Evolutionary conservation across 768 basidiomycete genomes (phyloP).

Genomic region (Leccinellum albellum): DNA sequence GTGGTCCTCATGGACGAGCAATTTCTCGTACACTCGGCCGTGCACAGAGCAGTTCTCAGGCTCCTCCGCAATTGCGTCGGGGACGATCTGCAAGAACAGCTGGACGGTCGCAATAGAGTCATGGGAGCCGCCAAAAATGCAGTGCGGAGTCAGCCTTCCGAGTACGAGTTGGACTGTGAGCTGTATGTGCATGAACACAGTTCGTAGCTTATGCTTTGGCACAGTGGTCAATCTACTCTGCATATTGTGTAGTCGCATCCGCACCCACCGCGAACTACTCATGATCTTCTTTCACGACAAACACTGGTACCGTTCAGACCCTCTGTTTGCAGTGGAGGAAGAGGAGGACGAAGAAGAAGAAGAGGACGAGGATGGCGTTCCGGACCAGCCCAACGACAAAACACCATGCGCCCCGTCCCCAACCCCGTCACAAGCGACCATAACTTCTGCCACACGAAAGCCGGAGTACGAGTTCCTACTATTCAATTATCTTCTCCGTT

Average conservation of each 20-base stretch:
- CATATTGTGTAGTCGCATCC: conserved; percentile 87
- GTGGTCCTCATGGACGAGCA: conserved; percentile 89
- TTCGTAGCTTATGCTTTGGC: conserved; percentile 8
- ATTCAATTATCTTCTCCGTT: conserved; percentile 93
- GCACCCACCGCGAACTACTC: conserved; percentile 82
- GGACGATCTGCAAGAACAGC: conserved; percentile 85
- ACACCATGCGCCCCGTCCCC: conserved; percentile 47
- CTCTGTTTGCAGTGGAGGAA: conserved; percentile 72
- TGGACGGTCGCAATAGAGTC: conserved; percentile 69
- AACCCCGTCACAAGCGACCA: conserved; percentile 55
- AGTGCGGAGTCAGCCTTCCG: conserved; percentile 68
- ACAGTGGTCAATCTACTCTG: conserved; percentile 89
- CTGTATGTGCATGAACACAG: conserved; percentile 6
- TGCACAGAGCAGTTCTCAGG: conserved; percentile 83
- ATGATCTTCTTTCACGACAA: conserved; percentile 98
- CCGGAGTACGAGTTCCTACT: conserved; percentile 93
- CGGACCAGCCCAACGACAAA: conserved; percentile 5
- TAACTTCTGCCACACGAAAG: conserved; percentile 56
- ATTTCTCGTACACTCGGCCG: conserved; percentile 87
- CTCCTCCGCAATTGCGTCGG: conserved; percentile 85
- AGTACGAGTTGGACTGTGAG: conserved; percentile 86
- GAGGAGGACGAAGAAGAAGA: conserved; percentile 57
- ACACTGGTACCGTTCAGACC: conserved; percentile 77
- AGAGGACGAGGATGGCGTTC: conserved; percentile 30
- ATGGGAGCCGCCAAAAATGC: conserved; percentile 84